phyloP scores from a whole-genome alignment of 1,139 yeast species.

The Geotrichum siamense region DNA sequence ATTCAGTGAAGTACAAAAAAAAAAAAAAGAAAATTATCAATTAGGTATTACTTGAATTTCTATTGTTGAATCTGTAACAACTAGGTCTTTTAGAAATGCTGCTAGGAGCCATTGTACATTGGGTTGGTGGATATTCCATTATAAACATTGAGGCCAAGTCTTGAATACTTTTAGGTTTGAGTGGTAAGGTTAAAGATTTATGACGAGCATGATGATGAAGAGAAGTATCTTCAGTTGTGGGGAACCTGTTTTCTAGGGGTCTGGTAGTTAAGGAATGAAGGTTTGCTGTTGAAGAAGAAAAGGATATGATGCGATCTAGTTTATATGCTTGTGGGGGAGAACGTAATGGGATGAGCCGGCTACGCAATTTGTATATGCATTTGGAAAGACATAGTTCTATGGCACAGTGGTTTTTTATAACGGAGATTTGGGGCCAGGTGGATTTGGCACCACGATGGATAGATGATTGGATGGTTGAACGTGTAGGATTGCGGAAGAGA shows the following conservation, averaged over 20 bases:
- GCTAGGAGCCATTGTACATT: conserved; percentile 11
- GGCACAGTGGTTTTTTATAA: conserved; percentile 81
- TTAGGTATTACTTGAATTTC: too few relatives aligned
- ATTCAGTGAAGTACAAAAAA: too few relatives aligned
- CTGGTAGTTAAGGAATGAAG: conserved; percentile 4
- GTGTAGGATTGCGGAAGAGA: conserved; percentile 71
- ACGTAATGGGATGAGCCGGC: conserved; percentile 47
- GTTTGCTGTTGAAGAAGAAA: conserved; percentile 15
- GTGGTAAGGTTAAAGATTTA: conserved; percentile 13
- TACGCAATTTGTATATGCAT: conserved; percentile 61
- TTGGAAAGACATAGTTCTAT: conserved; percentile 81
- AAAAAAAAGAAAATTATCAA: too few relatives aligned
- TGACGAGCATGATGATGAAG: conserved; percentile 10
- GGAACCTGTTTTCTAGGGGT: not conserved
- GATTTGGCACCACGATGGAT: conserved; percentile 81
- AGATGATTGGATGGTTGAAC: conserved; percentile 62
- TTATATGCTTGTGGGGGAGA: conserved; percentile 1
- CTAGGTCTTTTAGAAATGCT: too few relatives aligned
- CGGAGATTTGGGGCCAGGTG: conserved; percentile 84
- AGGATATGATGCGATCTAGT: conserved; percentile 10
- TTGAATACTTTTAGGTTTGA: conserved; percentile 14
- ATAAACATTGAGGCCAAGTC: conserved; percentile 14
- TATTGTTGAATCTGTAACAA: too few relatives aligned
- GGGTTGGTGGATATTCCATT: conserved; percentile 15
- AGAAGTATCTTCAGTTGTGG: not conserved